Evolutionary conservation across 176 grass and related monocot species (phyloP), one percentile per base, ranked within the genome.

Genomic region (Coix lacrymajobi): DNA sequence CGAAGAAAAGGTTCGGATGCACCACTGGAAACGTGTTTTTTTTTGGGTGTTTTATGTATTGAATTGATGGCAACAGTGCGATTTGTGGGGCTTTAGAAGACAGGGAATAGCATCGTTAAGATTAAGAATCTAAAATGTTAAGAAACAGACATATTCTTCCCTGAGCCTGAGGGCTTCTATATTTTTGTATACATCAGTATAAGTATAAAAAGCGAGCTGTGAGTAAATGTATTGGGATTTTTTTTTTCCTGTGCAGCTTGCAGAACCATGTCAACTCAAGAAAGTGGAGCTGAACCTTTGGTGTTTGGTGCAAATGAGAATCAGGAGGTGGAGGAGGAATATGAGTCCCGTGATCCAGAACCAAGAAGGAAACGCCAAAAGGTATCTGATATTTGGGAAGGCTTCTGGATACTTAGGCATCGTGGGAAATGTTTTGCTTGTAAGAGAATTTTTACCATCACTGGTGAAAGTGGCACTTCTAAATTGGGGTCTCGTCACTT

Each of bases 341-440:
- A 12, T n/a, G 65, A 11, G 33, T 12, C 34, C 2, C 20, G 12
- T 68, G 66, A 6, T 39, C 43, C 60, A 62, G 19, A 39, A 58
- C 48, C 62, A 44, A 58, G 34, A 68, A 15, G 5, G 40, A 84
- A 84, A 54, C 45, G 26, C 63, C 33, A 5, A 2, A 84, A 77
- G 44, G 0, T 7, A 52, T 69, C 34, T 75, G 36, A 86, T 41
- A 75, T 86, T 75, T 86, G 77, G 84, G 77, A 81, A 80, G 69
- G 61, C 34, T 81, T 74, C 69, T 54, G 6, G 46, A 80, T 86
- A 31, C 69, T 86, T 11, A 41, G 43, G 10, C 26, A 33, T 1
- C 10, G 3, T 48, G 40, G 43, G 4, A n/a, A 37, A 22, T 67
- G 66, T 68, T 24, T 34, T 38, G 66, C 66, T 5, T 68, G 66